Percentiles rank a stretch among this genome's conserved stretches.
Evolutionary conservation across 495 filamentous ascomycete genomes (phyloP).

Genomic region (Tuber melanosporum): DNA sequence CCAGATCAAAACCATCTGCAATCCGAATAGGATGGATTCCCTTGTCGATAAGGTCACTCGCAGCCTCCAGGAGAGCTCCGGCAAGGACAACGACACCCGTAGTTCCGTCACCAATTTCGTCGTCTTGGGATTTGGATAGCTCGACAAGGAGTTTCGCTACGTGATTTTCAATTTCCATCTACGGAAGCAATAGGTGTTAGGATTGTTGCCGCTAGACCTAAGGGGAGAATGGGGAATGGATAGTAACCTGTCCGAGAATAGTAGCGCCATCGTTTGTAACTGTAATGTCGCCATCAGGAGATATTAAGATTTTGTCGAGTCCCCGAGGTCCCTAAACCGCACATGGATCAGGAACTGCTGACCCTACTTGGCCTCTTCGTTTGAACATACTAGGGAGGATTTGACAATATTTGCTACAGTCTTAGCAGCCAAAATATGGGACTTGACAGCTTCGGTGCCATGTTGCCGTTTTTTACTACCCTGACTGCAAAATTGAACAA

Average conservation of each 20-base stretch:
- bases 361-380: slow-evolving; percentile 11
- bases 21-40: slow-evolving; percentile 98
- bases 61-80: slow-evolving; percentile 90
- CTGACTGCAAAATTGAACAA: slow-evolving; percentile 55
- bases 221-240: background rate
- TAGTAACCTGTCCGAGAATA: slow-evolving; percentile 71
- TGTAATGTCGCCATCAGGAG: slow-evolving; percentile 96
- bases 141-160: slow-evolving; percentile 95
- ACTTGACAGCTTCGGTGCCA: slow-evolving; percentile 94
- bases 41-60: slow-evolving; percentile 98
- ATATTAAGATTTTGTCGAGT: slow-evolving; percentile 98
- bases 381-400: slow-evolving; percentile 62
- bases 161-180: slow-evolving; percentile 98
- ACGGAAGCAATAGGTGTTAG: slow-evolving; percentile 8
- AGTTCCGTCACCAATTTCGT: slow-evolving; percentile 97
- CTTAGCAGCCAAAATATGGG: slow-evolving; percentile 90
- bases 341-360: slow-evolving; percentile 8
- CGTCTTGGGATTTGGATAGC: slow-evolving; percentile 97
- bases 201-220: slow-evolving; percentile 28
- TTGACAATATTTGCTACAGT: slow-evolving; percentile 97
- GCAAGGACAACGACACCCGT: slow-evolving; percentile 97
- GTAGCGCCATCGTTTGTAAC: slow-evolving; percentile 99
- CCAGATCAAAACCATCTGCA: slow-evolving; percentile 94
- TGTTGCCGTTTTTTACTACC: slow-evolving; percentile 96
- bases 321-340: slow-evolving; percentile 71